Conservation (phyloP, 2,329 filamentous ascomycete genomes). For the Scedosporium apiospermum region DNA sequence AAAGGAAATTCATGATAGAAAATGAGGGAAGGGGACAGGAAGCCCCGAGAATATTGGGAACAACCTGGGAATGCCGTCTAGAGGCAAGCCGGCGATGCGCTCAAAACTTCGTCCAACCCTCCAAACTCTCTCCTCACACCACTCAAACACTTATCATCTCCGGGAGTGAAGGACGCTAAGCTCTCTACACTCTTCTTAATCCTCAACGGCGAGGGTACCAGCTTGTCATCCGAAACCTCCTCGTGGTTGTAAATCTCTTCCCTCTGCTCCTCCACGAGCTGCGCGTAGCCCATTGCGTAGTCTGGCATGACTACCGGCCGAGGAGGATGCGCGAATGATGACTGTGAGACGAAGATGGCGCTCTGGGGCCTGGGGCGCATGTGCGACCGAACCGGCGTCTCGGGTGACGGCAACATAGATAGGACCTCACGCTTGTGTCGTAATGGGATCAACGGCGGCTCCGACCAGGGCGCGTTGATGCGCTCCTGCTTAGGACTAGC, state of each 20-base stretch:
- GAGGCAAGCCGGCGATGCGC: neutral
- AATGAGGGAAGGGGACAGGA: too few relatives aligned
- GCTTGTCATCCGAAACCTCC: neutral
- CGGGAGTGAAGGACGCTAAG: neutral
- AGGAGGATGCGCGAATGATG: neutral
- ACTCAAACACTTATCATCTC: neutral
- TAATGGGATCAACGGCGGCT: neutral
- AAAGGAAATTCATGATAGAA: neutral
- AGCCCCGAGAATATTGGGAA: too few relatives aligned
- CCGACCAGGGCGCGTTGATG: neutral
- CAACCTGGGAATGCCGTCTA: too few relatives aligned
- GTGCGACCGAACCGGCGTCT: neutral
- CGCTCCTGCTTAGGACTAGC: neutral
- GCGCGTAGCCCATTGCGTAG: neutral
- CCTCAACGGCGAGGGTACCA: neutral
- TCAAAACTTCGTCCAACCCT: neutral
- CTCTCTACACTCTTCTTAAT: neutral
- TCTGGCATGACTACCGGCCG: neutral
- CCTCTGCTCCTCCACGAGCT: slow-evolving; percentile 1
- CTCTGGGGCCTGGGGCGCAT: neutral
- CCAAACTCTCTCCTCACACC: neutral
- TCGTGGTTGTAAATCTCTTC: neutral
- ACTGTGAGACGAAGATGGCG: neutral
- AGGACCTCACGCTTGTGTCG: neutral
- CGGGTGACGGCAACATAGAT: neutral